Percentiles rank a stretch among this genome's conserved stretches.
Conservation (phyloP, 768 basidiomycete genomes). For the Lentinula edodes region DNA sequence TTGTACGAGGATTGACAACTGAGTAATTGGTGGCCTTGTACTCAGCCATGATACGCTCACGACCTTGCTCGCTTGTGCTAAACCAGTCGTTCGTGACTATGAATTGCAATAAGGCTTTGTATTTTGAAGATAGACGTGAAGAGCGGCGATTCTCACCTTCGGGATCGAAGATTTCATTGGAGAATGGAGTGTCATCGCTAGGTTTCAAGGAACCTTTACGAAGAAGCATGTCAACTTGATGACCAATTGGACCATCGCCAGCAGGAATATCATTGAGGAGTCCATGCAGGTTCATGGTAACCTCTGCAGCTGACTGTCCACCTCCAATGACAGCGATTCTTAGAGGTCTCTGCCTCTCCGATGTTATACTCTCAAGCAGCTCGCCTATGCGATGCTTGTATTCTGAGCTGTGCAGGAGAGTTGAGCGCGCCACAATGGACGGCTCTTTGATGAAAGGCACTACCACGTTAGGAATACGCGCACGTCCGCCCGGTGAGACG, state of each 20-base stretch:
- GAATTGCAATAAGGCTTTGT: too few species aligned
- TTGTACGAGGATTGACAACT: slow-evolving; percentile 43
- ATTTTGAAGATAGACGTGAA: background rate
- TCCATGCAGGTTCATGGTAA: slow-evolving; percentile 36
- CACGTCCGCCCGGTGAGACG: slow-evolving; percentile 45
- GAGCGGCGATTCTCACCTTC: slow-evolving; percentile 20
- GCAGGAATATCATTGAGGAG: slow-evolving; percentile 28
- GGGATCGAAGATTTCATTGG: slow-evolving; percentile 53
- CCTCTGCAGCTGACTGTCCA: slow-evolving; percentile 44
- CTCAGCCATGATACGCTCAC: slow-evolving; percentile 19
- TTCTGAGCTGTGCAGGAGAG: slow-evolving; percentile 30
- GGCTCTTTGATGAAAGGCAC: slow-evolving; percentile 25
- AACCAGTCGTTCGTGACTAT: background rate
- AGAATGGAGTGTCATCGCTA: slow-evolving; percentile 47
- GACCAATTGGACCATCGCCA: slow-evolving; percentile 12
- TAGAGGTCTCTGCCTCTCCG: slow-evolving; percentile 19
- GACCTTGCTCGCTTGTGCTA: background rate
- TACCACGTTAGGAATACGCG: slow-evolving; percentile 34
- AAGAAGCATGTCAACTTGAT: slow-evolving; percentile 45
- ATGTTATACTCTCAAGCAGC: slow-evolving; percentile 24
- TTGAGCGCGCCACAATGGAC: slow-evolving; percentile 20
- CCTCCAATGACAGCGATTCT: slow-evolving; percentile 42
- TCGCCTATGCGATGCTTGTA: slow-evolving; percentile 33
- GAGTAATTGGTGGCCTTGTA: slow-evolving; percentile 49
- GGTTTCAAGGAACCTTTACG: slow-evolving; percentile 45